These are phyloP conservation scores for Brachypodium distachyon DNA, from an alignment of 202 grass and related monocot genomes.

Conservation along the genomic window DNA sequence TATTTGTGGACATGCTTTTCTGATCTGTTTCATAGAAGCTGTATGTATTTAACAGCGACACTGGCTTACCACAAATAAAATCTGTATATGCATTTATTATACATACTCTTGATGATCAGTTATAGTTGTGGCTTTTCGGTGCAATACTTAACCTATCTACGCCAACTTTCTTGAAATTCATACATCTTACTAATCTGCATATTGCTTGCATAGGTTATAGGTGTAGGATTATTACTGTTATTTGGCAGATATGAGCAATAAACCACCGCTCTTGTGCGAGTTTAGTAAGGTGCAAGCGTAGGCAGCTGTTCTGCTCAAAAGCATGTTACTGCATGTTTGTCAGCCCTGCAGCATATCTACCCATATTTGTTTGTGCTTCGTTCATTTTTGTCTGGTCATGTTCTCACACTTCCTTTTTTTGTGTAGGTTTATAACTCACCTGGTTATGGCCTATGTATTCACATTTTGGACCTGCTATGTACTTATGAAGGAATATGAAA, in stretches of 20 bases:
- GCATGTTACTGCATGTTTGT: neutral
- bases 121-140: neutral
- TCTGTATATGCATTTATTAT: neutral
- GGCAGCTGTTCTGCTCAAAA: neutral
- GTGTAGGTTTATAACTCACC: slow-evolving; percentile 62
- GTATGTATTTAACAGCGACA: neutral
- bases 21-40: neutral
- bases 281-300: neutral
- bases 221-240: neutral
- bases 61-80: neutral
- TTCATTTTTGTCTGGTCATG: neutral
- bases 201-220: neutral
- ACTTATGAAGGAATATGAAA: slow-evolving; percentile 60
- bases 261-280: neutral
- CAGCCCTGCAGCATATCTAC: neutral
- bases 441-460: slow-evolving; percentile 63
- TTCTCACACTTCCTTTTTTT: slow-evolving; percentile 6
- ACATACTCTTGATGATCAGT: neutral
- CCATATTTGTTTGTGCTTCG: neutral
- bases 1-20: neutral
- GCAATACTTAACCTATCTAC: neutral
- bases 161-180: neutral
- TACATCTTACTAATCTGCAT: slow-evolving; percentile 2
- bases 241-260: neutral
- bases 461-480: slow-evolving; percentile 95